Conservation (phyloP, 768 basidiomycete species). For the Agaricus sinodeliciosus region DNA sequence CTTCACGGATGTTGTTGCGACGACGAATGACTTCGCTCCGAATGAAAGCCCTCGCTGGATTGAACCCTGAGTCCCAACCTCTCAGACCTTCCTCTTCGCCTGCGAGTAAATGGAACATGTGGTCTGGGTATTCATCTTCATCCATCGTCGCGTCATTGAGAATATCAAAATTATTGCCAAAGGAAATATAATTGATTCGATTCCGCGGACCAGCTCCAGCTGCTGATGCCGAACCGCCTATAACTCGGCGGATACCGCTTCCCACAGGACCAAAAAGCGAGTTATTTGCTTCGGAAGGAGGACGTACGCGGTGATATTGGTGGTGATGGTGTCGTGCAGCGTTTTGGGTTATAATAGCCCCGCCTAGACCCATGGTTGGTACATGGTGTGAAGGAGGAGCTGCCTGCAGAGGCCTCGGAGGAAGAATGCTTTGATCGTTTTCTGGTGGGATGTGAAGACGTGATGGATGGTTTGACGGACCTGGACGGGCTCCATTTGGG, state of each 20-base stretch:
- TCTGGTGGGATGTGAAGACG: slow-evolving; percentile 11
- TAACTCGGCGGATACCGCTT: slow-evolving; percentile 11
- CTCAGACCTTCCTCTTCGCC: not conserved
- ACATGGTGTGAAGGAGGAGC: slow-evolving; percentile 47
- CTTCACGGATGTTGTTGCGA: slow-evolving; percentile 12
- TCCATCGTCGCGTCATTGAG: not conserved
- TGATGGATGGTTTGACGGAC: slow-evolving; percentile 17
- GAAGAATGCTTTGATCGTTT: slow-evolving; percentile 16
- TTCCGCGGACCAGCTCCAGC: slow-evolving; percentile 3
- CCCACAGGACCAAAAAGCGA: slow-evolving; percentile 8
- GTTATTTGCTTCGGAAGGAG: not conserved
- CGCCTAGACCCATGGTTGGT: slow-evolving; percentile 61
- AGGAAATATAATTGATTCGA: not conserved
- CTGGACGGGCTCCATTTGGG: slow-evolving; percentile 18
- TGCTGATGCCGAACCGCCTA: slow-evolving; percentile 7
- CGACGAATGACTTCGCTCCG: not conserved
- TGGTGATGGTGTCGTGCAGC: slow-evolving; percentile 15
- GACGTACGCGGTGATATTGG: not conserved
- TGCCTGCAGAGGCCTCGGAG: slow-evolving; percentile 16
- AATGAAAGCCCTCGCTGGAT: slow-evolving; percentile 6
- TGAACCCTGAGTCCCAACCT: not conserved
- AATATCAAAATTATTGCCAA: slow-evolving; percentile 6
- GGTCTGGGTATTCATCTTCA: slow-evolving; percentile 2
- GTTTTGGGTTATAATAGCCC: slow-evolving; percentile 46
- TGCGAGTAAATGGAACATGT: not conserved